Evolutionary conservation across 75 land plant species (phyloP).

Genomic region (Selaginella tamariscina): DNA sequence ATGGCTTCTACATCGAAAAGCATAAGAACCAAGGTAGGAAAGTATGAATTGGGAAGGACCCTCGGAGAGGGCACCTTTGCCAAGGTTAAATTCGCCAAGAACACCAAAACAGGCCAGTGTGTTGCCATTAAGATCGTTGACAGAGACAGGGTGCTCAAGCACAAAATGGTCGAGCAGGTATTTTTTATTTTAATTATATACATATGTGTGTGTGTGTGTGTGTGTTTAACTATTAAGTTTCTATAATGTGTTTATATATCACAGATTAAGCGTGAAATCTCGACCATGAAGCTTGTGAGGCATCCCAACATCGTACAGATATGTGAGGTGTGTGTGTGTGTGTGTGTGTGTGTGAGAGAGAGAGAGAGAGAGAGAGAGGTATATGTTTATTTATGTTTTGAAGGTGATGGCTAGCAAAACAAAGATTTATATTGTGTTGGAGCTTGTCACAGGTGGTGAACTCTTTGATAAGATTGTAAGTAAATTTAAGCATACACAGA

Average conservation of each 20-base stretch:
- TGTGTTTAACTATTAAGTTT: neutral
- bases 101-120: neutral
- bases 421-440: neutral
- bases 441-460: neutral
- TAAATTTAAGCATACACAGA: too few species aligned
- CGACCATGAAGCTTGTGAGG: conserved; percentile 31
- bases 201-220: conserved; percentile 8
- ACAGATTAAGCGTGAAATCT: conserved; percentile 28
- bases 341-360: too few species aligned
- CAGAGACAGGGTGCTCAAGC: neutral
- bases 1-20: neutral
- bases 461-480: neutral
- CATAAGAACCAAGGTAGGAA: neutral
- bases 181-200: neutral
- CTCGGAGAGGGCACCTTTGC: neutral
- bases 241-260: neutral
- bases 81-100: neutral
- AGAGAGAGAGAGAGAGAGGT: neutral
- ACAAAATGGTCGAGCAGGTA: neutral
- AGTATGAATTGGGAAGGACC: neutral
- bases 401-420: neutral
- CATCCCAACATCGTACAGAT: conserved; percentile 28
- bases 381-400: neutral
- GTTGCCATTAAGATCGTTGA: neutral
- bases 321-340: conserved; percentile 16